Evolutionary conservation across 441 rosid genomes (phyloP).

Genomic region (Hura crepitans): DNA sequence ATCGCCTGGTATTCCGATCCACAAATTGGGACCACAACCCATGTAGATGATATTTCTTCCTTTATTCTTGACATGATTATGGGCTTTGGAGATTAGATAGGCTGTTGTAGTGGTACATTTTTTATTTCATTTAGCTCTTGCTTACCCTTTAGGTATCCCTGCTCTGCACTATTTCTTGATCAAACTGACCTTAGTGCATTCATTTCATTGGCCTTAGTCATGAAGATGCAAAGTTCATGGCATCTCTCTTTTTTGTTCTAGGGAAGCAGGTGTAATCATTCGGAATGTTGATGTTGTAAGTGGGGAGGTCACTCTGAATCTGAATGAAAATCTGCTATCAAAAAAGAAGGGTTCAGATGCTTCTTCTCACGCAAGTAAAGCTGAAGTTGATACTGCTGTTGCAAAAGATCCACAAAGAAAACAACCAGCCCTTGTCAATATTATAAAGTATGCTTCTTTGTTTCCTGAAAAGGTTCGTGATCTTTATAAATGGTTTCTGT

Average conservation of each 20-base stretch:
- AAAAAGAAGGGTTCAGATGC: conserved; percentile 53
- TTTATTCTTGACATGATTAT: background rate
- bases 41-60: background rate
- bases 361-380: conserved; percentile 38
- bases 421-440: conserved; percentile 41
- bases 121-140: conserved; percentile 10
- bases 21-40: too few relatives aligned
- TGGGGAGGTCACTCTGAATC: conserved; percentile 66
- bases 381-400: conserved; percentile 33
- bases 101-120: background rate
- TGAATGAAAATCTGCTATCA: conserved; percentile 69
- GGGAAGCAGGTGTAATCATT: conserved; percentile 74
- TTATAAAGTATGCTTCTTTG: conserved; percentile 55
- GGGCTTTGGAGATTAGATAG: background rate
- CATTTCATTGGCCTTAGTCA: background rate
- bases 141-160: conserved; percentile 1
- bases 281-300: conserved; percentile 58
- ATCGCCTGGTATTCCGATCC: too few relatives aligned
- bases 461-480: conserved; percentile 87
- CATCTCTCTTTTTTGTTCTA: conserved; percentile 34
- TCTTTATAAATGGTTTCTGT: background rate
- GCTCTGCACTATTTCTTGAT: background rate
- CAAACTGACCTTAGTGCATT: background rate
- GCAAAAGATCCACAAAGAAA: conserved; percentile 44
- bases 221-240: conserved; percentile 17